Evolutionary conservation across 495 filamentous ascomycete species (phyloP).

Genomic region (Penicillium crystallinum): DNA sequence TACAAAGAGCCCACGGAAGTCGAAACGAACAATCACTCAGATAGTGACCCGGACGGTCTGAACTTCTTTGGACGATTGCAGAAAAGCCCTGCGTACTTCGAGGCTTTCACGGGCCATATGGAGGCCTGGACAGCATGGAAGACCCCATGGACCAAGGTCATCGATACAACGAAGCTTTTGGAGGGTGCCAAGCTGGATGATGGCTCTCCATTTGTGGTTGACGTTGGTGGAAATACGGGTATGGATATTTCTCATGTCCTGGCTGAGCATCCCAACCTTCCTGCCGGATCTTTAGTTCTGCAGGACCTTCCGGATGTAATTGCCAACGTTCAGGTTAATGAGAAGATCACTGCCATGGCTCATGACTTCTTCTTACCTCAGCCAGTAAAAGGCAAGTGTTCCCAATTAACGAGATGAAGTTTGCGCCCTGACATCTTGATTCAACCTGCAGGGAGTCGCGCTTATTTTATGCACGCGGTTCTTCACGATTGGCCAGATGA

Average conservation of each 20-base stretch:
- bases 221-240: constrained; percentile 48
- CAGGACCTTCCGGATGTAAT: constrained; percentile 48
- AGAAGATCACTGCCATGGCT: constrained; percentile 39
- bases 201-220: constrained; percentile 35
- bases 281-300: constrained; percentile 37
- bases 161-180: constrained; percentile 22
- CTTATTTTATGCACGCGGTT: constrained; percentile 44
- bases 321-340: constrained; percentile 27
- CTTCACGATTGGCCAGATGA: constrained; percentile 43
- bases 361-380: constrained; percentile 50
- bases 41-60: constrained; percentile 30
- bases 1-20: constrained; percentile 35
- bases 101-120: constrained; percentile 39
- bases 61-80: constrained; percentile 29
- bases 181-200: constrained; percentile 13
- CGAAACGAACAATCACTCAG: constrained; percentile 25
- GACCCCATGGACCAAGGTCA: constrained; percentile 33
- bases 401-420: not conserved
- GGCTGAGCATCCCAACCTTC: constrained; percentile 30
- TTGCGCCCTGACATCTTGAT: too few species aligned
- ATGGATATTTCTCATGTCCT: constrained; percentile 42
- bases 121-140: constrained; percentile 26
- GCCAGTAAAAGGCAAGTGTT: constrained; percentile 38
- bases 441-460: constrained; percentile 18
- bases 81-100: constrained; percentile 26